Percentiles rank a stretch among this genome's conserved stretches.
Conservation (phyloP, 1,284 basidiomycete species). For the Trichosporon inkin region DNA sequence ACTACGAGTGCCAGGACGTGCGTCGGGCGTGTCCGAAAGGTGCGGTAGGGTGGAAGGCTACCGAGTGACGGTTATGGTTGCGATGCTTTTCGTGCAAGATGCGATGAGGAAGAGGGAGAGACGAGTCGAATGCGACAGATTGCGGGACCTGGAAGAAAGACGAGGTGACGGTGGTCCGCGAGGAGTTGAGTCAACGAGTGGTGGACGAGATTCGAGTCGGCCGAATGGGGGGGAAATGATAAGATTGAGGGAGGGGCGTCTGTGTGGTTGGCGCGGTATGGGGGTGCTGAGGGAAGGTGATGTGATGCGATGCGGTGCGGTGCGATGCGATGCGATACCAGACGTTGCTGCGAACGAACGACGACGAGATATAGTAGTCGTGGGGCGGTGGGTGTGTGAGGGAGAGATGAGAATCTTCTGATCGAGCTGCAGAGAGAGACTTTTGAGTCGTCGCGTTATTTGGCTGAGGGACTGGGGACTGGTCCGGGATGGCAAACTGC, state of each 20-base stretch:
- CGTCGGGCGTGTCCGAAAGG: not conserved
- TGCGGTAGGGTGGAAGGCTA: not conserved
- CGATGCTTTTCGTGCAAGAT: not conserved
- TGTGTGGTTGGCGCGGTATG: not conserved
- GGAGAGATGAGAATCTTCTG: not conserved
- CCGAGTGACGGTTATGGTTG: not conserved
- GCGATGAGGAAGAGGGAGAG: not conserved
- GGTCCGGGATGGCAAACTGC: not conserved
- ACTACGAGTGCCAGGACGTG: constrained; percentile 7
- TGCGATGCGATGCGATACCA: too few relatives aligned
- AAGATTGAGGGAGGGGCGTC: not conserved
- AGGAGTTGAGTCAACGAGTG: constrained; percentile 2
- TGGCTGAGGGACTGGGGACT: not conserved
- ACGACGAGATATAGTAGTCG: not conserved
- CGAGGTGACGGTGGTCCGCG: not conserved
- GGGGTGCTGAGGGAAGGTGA: not conserved
- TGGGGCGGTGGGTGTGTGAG: not conserved
- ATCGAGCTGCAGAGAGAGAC: not conserved
- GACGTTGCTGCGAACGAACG: too few relatives aligned
- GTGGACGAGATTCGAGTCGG: not conserved
- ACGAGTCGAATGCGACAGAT: not conserved
- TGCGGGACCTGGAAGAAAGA: not conserved
- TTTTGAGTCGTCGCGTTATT: not conserved
- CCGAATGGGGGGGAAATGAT: not conserved
- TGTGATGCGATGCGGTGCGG: not conserved